phyloP scores from a whole-genome alignment of 140 eudicot genomes.

The Bidens hawaiensis region DNA sequence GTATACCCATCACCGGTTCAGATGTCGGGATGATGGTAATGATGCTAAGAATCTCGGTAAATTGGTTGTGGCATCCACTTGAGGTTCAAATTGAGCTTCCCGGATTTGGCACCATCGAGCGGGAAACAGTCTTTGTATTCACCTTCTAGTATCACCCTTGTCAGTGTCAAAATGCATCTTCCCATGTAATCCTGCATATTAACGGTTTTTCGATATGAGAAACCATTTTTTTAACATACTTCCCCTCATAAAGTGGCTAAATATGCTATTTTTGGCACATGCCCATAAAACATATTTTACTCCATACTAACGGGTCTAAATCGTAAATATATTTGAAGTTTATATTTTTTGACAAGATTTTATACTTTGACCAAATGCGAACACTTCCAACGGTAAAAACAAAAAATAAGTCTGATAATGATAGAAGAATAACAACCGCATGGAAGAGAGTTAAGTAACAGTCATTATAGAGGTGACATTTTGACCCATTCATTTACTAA shows the following conservation, averaged over 20 bases:
- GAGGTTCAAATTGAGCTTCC: conserved; percentile 64
- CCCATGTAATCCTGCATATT: conserved; percentile 84
- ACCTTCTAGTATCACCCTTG: conserved; percentile 93
- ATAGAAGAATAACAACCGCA: no score
- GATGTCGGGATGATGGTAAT: not conserved
- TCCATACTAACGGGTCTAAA: no score
- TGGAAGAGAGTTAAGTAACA: no score
- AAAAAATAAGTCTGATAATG: no score
- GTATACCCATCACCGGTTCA: not conserved
- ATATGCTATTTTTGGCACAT: no score
- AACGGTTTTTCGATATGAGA: not conserved
- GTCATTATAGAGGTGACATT: not conserved
- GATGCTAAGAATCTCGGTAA: conserved; percentile 53
- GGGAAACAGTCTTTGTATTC: conserved; percentile 70
- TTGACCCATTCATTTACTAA: not conserved
- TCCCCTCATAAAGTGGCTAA: not conserved
- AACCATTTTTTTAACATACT: not conserved
- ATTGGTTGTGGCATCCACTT: conserved; percentile 89
- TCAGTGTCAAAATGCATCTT: conserved; percentile 85
- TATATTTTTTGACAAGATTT: no score
- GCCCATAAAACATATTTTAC: no score
- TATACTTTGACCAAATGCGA: no score
- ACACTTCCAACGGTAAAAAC: no score
- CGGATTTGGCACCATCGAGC: conserved; percentile 86
- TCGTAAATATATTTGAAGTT: no score